Evolutionary conservation across 2,329 filamentous ascomycete genomes (phyloP).

Genomic region (Helotiales sp.): DNA sequence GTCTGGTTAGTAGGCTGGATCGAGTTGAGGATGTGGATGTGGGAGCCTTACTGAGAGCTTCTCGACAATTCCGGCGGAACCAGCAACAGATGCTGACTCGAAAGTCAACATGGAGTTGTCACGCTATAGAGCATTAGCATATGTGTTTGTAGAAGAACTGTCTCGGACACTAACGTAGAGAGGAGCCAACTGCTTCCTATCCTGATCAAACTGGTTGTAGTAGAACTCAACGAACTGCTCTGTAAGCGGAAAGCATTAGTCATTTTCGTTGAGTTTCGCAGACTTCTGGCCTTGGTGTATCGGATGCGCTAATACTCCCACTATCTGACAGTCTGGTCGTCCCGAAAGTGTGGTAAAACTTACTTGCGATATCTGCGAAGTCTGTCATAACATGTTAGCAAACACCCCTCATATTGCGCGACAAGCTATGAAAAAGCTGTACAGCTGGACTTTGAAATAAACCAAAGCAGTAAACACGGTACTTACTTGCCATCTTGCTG

Average conservation of each 20-base stretch:
- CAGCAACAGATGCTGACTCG: constrained; percentile 71
- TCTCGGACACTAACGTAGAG: constrained; percentile 75
- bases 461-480: neutral
- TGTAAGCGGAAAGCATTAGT: constrained; percentile 45
- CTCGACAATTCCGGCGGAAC: constrained; percentile 69
- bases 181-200: constrained; percentile 65
- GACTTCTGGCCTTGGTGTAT: neutral
- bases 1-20: constrained; percentile 17
- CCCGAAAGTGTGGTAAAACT: constrained; percentile 32
- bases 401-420: constrained; percentile 2
- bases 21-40: neutral
- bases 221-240: constrained; percentile 90
- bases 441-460: neutral
- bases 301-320: no score
- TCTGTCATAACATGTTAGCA: constrained; percentile 41
- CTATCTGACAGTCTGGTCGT: neutral
- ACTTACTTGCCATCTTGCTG: constrained; percentile 43
- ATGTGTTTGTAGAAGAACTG: neutral
- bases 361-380: constrained; percentile 50
- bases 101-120: constrained; percentile 92
- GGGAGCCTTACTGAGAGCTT: constrained; percentile 73
- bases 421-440: neutral
- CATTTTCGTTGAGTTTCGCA: neutral
- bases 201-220: constrained; percentile 83
- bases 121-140: constrained; percentile 57